These are phyloP conservation scores for Aureobasidium sp. DNA, from an alignment of 2,329 filamentous ascomycete genomes.

Conservation along the genomic window DNA sequence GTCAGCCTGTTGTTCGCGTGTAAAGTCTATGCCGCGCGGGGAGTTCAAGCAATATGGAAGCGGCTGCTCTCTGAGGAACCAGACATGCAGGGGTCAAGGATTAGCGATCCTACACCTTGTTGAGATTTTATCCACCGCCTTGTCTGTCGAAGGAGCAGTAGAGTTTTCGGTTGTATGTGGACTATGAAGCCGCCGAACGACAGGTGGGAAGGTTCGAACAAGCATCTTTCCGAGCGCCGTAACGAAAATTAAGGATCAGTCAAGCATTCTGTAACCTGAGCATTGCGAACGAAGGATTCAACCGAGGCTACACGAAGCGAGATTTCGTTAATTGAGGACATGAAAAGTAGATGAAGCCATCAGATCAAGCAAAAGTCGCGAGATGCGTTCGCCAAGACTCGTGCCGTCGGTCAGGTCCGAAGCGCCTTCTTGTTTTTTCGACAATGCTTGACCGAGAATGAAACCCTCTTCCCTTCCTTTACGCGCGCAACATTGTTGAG, in stretches of 20 bases:
- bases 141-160: background rate
- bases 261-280: background rate
- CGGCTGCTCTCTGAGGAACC: background rate
- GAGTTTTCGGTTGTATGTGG: background rate
- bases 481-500: background rate
- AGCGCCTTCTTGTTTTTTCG: background rate
- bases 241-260: background rate
- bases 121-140: too few species aligned
- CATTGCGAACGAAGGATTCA: background rate
- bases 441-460: background rate
- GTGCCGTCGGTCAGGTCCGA: background rate
- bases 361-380: background rate
- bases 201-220: background rate
- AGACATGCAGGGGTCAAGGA: background rate
- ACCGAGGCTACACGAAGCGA: background rate
- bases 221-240: background rate
- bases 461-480: background rate
- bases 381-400: background rate
- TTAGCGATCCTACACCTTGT: background rate
- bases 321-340: background rate
- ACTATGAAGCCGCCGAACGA: background rate
- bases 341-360: background rate
- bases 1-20: background rate
- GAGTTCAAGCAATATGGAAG: background rate
- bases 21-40: background rate